phyloP scores from a whole-genome alignment of 208 protist genomes.

The Naegleria lovaniensis region DNA sequence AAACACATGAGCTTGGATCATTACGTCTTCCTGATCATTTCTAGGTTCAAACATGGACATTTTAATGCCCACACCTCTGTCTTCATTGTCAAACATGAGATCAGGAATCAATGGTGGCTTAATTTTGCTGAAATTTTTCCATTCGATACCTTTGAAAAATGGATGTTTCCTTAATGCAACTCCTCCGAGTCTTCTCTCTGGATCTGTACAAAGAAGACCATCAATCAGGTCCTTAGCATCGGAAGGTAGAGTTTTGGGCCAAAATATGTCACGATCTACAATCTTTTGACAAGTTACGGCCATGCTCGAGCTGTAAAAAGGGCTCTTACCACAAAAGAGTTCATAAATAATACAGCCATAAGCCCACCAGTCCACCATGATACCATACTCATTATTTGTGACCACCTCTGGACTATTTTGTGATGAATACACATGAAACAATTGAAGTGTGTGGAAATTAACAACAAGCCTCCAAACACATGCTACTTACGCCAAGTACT shows the following conservation, averaged over 20 bases:
- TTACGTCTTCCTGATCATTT: not conserved
- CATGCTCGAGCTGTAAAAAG: constrained; percentile 21
- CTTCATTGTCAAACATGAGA: not conserved
- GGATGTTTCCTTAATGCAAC: not conserved
- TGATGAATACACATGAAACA: not conserved
- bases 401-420: not conserved
- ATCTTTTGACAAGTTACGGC: constrained; percentile 35
- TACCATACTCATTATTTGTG: not conserved
- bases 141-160: constrained; percentile 28
- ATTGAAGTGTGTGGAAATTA: too few relatives aligned
- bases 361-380: constrained; percentile 36
- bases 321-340: constrained; percentile 17
- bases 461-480: too few relatives aligned
- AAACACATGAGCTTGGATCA: not conserved
- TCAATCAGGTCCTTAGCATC: constrained; percentile 37
- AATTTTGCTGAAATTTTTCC: not conserved
- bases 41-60: not conserved
- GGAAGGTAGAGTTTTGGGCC: constrained; percentile 13
- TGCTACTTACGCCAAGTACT: constrained; percentile 32
- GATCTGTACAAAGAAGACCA: constrained; percentile 25
- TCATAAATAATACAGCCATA: constrained; percentile 37
- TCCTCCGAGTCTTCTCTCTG: constrained; percentile 25
- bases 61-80: not conserved
- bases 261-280: constrained; percentile 30
- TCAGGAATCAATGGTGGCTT: constrained; percentile 17